Base-by-base conservation (phyloP, 345 rosid species). In the Bruguiera parviflora region DNA sequence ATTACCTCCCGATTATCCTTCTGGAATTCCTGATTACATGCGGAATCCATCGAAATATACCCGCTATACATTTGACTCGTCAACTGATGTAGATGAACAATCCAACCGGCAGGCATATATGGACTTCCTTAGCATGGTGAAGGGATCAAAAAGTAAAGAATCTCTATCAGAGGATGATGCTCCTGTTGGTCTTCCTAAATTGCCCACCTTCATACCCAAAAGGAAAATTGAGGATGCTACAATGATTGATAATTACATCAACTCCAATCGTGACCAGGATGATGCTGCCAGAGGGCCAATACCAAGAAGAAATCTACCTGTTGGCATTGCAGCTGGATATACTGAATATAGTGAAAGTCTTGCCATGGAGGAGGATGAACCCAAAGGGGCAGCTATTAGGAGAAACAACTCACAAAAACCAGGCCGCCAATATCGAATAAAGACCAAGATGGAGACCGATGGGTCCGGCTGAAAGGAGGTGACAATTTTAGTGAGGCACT, bases 401-500 rank as follows among this genome's bases (percentile, higher is more conserved):
- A 70, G 62, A 63, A 57, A 25, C 39, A 20, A 37, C 55, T 65
- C 73, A 18, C 66, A 63, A 56, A 86, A 69, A 82, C 59, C 82
- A 16, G 78, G 78, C 21, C 86, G 96, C 16, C 84, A 75, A 67
- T 92, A 92, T 81, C 77, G 98, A 53, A 31, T 64, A 65, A 92
- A 79, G 77, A 72, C 77, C 58, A 76, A 24, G 58, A 68, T 64
- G 33, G 87, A 82, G 67, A 21, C 56, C n/a, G 87, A 86, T 63
- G 80, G 80, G 53, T 32, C 66, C 32, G 16, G 2, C 15, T 69
- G 58, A 69, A 28, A 69, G 46, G 58, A 8, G 5, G 16, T 56
- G 33, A 27, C 9, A 7, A 29, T 52, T 37, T 25, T 35, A 57
- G 33, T 32, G 68, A 49, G 22, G 32, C 22, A 27, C 8, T 20